A percentile compares a stretch with the other conserved stretches of the same genome.
These are phyloP conservation scores for Fusarium compactum DNA, from an alignment of 2,329 filamentous ascomycete species.

Conservation along the genomic window DNA sequence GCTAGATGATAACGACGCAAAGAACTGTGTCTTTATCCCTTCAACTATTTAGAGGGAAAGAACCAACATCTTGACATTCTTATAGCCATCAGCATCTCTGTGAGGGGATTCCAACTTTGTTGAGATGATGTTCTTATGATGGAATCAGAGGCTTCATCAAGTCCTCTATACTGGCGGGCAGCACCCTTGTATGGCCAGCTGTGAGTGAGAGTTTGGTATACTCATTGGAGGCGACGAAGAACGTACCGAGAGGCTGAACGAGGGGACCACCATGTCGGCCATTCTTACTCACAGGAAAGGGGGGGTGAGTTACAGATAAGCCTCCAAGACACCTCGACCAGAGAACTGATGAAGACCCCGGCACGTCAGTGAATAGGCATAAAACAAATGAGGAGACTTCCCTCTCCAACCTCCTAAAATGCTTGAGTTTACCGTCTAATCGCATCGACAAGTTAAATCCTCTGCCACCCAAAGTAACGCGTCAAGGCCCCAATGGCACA, in stretches of 20 bases:
- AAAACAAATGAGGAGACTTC: neutral
- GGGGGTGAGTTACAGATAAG: neutral
- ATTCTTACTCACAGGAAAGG: rapidly evolving
- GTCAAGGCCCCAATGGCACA: neutral
- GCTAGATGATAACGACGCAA: no score
- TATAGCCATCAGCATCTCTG: no score
- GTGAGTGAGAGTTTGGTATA: no score
- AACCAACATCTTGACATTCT: no score
- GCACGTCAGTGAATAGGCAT: neutral
- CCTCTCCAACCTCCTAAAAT: neutral
- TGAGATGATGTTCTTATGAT: no score
- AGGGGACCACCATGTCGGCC: neutral
- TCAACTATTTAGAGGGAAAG: no score
- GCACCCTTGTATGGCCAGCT: no score
- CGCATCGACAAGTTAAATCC: rapidly evolving
- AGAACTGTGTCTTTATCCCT: no score
- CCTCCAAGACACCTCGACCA: no score
- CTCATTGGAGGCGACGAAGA: neutral
- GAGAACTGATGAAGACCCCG: rapidly evolving
- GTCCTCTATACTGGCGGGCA: no score
- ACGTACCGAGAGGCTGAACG: neutral
- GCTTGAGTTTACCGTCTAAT: neutral
- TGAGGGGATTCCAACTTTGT: no score
- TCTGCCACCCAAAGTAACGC: neutral
- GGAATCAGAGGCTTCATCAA: no score